Evolutionary conservation across 2,329 filamentous ascomycete species (phyloP), one percentile per base, ranked within the genome.

Genomic region (Hymenoscyphus fraxineus): DNA sequence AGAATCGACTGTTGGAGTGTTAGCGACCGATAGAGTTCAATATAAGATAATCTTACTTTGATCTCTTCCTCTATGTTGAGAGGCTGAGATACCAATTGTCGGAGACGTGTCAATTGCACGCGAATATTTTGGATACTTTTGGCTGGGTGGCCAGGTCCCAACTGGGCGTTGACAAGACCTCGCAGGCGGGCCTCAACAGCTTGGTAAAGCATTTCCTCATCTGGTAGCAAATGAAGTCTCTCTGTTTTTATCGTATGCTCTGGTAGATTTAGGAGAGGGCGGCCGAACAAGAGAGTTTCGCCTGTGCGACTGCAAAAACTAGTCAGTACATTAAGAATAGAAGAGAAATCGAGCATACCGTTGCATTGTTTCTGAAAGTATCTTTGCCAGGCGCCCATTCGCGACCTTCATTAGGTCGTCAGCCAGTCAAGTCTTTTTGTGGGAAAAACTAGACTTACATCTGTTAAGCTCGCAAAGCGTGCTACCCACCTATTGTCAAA

Each of bases 81-180:
- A 0, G 65, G 65, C 58, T 64, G 60, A 6, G 65, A 58, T 4
- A 58, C 64, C 58, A 63, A 60, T 32, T 60, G 59, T 38, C 59
- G 32, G 19, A 60, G 39, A 10, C 41, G 35, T 35, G 41, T 54
- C 15, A 60, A 6, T 15, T 51, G 59, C 15, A 54, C 40, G 6
- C 32, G 4, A 15, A 60, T 15, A 22, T 60, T n/a, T 7, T 9
- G 31, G n/a, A 51, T 6, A 9, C 31, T 54, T 10, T 60, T 54
- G 19, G 13, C 16, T 12, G 27, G n/a, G 13, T 60, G 22, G 6
- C n/a, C 22, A 3, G 9, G 7, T 6, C n/a, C 41, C 19, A 54
- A 15, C 6, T 31, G 16, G 22, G 32, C 59, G 35, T 60, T 60
- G 13, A 60, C 9, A n/a, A 60, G 19, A 10, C 54, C 19, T 22